Base-by-base conservation (phyloP, 2,329 filamentous ascomycete genomes). In the Clonostachys sp. region DNA sequence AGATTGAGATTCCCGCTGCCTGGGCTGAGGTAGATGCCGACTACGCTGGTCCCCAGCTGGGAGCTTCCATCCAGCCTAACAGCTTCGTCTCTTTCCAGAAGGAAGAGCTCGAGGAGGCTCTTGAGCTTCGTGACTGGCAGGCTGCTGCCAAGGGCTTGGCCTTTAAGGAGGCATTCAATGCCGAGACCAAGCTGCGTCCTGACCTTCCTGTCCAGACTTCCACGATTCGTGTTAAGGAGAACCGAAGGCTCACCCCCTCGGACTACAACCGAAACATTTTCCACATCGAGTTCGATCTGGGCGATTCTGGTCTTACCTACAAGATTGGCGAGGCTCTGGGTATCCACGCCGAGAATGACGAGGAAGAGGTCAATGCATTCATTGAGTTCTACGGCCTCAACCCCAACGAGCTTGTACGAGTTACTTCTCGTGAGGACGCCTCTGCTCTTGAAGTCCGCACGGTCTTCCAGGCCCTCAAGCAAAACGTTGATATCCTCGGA, bases 181-280 rank as follows among this genome's bases (percentile, higher is more conserved):
- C 90, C 20, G 74, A 81, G 60, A 75, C 75, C 53, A 73, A 73
- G 46, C 82, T 99, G 39, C 88, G 94, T 46, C 94, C 94, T 12
- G 94, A 99, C 60, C 75, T 95, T 47, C 73, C 86, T 10, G 83
- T 89, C 61, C 91, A 92, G 80, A 97, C 92, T 3, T 85, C 81
- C 59, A 89, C 90, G 40, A 87, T 96, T 46, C 86, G 84, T 47
- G 91, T 99, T 67, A 90, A 95, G 75, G 94, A 97, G 75, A 96
- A 95, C 73, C 89, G 94, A 52, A 84, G 94, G 53, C 80, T 99
- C 47, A 99, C 94, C 0, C 94, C 94, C 4, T 60, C 70, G 20
- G 87, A 84, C 34, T 99, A 99, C 64, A 91, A 97, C 68, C 90
- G 94, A 58, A 96, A 99, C 78, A 97, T 99, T 69, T 99, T 99